These are phyloP conservation scores for Liquidambar formosana DNA, from an alignment of 164 flowering plant species.

Conservation along the genomic window DNA sequence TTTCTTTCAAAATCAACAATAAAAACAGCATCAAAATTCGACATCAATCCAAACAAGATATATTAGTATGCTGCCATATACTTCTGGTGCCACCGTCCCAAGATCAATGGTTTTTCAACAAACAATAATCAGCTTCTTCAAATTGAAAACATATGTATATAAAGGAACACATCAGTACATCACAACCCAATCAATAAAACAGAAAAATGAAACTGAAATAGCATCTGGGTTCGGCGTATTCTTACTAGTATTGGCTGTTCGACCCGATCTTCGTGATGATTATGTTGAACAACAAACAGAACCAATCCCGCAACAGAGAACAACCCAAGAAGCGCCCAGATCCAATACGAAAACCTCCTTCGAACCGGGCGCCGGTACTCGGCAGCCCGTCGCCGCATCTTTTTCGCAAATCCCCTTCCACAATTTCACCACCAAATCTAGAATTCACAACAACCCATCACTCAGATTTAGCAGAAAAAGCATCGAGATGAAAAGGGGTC, in stretches of 20 bases:
- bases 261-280: slow-evolving; percentile 49
- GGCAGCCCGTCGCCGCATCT: slow-evolving; percentile 85
- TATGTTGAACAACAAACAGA: slow-evolving; percentile 76
- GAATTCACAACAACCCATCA: slow-evolving; percentile 24
- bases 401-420: slow-evolving; percentile 32
- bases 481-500: slow-evolving; percentile 2
- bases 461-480: slow-evolving; percentile 21
- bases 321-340: slow-evolving; percentile 67
- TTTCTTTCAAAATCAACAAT: background rate
- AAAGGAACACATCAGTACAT: background rate
- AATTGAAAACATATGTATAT: background rate
- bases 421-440: slow-evolving; percentile 42
- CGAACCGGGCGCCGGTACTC: slow-evolving; percentile 87
- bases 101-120: background rate
- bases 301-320: slow-evolving; percentile 60
- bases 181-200: background rate
- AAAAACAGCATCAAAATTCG: background rate
- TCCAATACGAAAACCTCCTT: slow-evolving; percentile 74
- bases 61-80: too few relatives aligned
- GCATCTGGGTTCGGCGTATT: background rate
- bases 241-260: slow-evolving; percentile 30
- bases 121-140: background rate
- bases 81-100: background rate
- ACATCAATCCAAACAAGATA: background rate
- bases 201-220: background rate